Percentiles rank a stretch among this genome's conserved stretches.
Evolutionary conservation across 2,329 filamentous ascomycete genomes (phyloP).

Genomic region (Botrytis sinoallii): DNA sequence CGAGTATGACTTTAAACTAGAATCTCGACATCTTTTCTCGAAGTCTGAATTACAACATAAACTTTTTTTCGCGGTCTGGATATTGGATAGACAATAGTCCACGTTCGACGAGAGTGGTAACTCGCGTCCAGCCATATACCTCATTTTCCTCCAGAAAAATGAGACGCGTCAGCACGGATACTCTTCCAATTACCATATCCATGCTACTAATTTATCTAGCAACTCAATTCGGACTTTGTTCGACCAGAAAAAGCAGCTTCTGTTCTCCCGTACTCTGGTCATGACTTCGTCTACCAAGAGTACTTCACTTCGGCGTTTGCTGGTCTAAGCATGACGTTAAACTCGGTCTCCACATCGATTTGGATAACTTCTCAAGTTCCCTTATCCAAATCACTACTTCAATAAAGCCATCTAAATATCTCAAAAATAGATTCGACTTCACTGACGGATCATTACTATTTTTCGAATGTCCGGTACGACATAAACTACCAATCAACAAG

Average conservation of each 20-base stretch:
- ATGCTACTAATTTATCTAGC: background rate
- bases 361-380: background rate
- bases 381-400: background rate
- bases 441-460: fast-evolving
- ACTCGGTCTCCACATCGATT: background rate
- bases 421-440: background rate
- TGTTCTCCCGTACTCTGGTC: background rate
- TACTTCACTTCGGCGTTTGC: background rate
- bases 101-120: too few relatives aligned
- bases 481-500: background rate
- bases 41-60: background rate
- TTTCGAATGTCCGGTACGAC: background rate
- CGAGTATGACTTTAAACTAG: background rate
- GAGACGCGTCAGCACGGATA: background rate
- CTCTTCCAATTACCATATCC: background rate
- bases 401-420: background rate
- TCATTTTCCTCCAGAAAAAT: background rate
- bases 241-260: background rate
- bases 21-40: background rate
- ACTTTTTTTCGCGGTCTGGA: background rate
- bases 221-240: background rate
- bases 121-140: background rate
- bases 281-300: background rate
- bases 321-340: background rate
- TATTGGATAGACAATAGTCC: background rate